phyloP scores from a whole-genome alignment of 1,139 yeast species.

The Suhomyces bokatorum region DNA sequence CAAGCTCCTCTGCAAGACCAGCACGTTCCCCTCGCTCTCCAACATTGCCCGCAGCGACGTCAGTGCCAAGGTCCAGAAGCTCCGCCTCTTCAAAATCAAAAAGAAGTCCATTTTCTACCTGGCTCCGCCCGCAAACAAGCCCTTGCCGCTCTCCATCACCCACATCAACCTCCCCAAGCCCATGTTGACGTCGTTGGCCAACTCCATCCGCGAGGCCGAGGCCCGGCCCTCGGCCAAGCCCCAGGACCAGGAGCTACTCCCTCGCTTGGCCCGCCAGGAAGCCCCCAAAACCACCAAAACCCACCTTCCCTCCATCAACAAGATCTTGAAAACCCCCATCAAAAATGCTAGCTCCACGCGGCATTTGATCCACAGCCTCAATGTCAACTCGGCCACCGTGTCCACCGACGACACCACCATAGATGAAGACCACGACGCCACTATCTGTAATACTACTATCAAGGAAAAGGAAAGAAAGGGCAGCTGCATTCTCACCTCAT shows the following conservation, averaged over 20 bases:
- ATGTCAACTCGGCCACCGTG: constrained; percentile 10
- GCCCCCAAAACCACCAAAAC: constrained; percentile 4
- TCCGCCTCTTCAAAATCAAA: constrained; percentile 38
- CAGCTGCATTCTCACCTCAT: constrained; percentile 19
- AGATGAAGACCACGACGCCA: constrained; percentile 34
- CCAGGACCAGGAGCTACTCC: constrained; percentile 7
- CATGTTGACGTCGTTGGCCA: constrained; percentile 12
- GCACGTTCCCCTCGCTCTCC: constrained; percentile 22
- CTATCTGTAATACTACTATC: constrained; percentile 20
- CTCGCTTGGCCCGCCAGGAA: constrained; percentile 5
- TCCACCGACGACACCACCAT: constrained; percentile 37
- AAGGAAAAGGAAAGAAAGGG: constrained; percentile 14
- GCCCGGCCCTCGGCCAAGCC: constrained; percentile 1
- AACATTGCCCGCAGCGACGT: constrained; percentile 25
- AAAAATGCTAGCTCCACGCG: constrained; percentile 34
- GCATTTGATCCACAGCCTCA: constrained; percentile 16
- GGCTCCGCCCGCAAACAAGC: constrained; percentile 12
- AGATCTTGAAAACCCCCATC: constrained; percentile 49
- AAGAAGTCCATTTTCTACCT: constrained; percentile 31
- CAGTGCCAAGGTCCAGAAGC: constrained; percentile 19
- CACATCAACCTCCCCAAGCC: constrained; percentile 14
- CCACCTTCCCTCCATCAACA: constrained; percentile 42
- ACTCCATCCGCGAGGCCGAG: constrained; percentile 6
- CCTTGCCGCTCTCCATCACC: constrained; percentile 13
- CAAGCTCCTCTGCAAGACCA: constrained; percentile 13